Evolutionary conservation across 2,329 filamentous ascomycete genomes (phyloP), one percentile per base, ranked within the genome.

Genomic region (Simplicillium aogashimaense): DNA sequence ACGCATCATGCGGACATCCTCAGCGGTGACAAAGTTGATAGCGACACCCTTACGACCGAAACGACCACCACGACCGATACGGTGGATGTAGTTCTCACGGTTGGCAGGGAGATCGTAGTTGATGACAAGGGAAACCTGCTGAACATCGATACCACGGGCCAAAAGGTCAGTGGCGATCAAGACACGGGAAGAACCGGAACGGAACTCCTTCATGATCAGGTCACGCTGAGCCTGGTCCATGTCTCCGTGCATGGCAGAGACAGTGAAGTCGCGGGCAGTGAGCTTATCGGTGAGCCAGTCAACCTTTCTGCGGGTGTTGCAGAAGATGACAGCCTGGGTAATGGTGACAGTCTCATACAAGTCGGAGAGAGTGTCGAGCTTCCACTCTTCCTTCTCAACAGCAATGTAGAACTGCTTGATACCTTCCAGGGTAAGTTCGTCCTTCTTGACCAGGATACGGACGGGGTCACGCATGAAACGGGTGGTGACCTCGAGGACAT

Each of bases 321-420:
- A 98, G 86, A 98, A 98, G 72, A 98, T 98, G 69, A 98, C 92
- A 45, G 92, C 92, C 70, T 98, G 92, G 56, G 92, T 98, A 61
- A 97, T 98, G 64, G 92, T 98, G 63, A 98, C 85, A 42, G 92
- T 98, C 75, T 98, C 92, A 76, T 98, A 98, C 55, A 98, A 72
- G 70, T 98, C 92, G 58, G 86, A 97, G 48, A 98, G 86, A 46
- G 92, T 98, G 69, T 98, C 92, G 52, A 98, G 83, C 75, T 98
- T 98, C 92, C 92, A 98, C 63, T 98, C 92, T 68, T 98, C 92
- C 79, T 98, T 97, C 78, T 98, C 92, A 45, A 98, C 92, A 45
- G 92, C 92, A 70, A 98, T 97, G 76, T 95, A 98, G 76, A 95
- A 98, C 69, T 98, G 92, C 80, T 98, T 98, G 64, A 98, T 94